phyloP scores from a whole-genome alignment of 176 grass and related monocot species.

The Eleusine indica region DNA sequence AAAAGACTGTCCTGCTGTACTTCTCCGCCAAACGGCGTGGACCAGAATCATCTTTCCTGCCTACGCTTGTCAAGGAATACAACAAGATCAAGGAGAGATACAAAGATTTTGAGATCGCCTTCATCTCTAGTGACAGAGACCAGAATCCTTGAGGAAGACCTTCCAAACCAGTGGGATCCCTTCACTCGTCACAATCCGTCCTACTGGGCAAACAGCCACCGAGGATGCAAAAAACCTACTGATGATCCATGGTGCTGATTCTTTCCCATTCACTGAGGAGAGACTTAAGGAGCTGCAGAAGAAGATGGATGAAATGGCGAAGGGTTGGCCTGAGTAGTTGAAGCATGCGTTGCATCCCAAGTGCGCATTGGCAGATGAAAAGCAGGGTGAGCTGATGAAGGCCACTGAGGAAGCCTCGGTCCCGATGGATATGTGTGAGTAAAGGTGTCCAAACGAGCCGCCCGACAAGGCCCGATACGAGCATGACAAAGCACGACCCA shows the following conservation, averaged over 20 bases:
- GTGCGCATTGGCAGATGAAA: constrained; percentile 55
- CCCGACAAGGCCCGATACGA: too few relatives aligned
- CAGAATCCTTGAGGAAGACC: constrained; percentile 46
- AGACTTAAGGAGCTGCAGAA: constrained; percentile 58
- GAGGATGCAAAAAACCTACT: constrained; percentile 53
- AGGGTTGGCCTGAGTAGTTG: constrained; percentile 72
- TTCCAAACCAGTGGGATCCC: constrained; percentile 62
- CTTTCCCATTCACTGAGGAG: constrained; percentile 79
- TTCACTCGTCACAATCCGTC: constrained; percentile 77
- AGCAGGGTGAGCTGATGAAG: constrained; percentile 7
- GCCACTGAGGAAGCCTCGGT: constrained; percentile 5
- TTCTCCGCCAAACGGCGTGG: constrained; percentile 80
- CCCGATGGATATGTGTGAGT: constrained; percentile 45
- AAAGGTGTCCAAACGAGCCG: constrained; percentile 1
- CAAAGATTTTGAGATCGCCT: constrained; percentile 72
- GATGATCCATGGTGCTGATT: constrained; percentile 58
- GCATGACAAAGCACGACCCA: too few relatives aligned
- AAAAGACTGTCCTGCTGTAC: constrained; percentile 85
- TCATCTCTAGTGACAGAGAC: constrained; percentile 74
- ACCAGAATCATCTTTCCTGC: constrained; percentile 53
- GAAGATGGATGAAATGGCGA: constrained; percentile 54
- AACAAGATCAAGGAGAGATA: constrained; percentile 76
- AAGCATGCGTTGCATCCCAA: constrained; percentile 64
- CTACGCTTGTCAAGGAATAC: constrained; percentile 69
- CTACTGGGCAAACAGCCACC: constrained; percentile 58